Base-by-base conservation (phyloP, 148 eudicot genomes). In the Nyssa sinensis region DNA sequence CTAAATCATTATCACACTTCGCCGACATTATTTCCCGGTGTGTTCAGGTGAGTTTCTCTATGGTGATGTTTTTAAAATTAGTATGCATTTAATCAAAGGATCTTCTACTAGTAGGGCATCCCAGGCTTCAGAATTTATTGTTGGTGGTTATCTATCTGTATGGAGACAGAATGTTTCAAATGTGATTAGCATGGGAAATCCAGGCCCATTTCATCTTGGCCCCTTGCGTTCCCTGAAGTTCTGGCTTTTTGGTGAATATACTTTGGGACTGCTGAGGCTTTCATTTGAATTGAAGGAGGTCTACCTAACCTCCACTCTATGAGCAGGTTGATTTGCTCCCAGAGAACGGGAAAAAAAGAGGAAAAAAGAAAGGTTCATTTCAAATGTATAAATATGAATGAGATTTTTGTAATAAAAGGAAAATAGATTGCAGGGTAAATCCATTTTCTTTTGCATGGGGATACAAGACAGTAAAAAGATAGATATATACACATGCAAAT, bases 1-100 rank as follows among this genome's bases (percentile, higher is more conserved):
- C 80, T 31, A 95, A 92, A 82, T 90, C 98, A 39, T 79, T 95
- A 35, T 95, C 98, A 19, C 84, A 82, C 82, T 95, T 90, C 74
- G 96, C 96, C 0, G 98, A 95, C 81, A 90, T 95, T 39, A 89
- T 95, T 69, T 86, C 89, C 60, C 89, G 91, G 25, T 95, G 98
- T 79, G 94, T 93, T 75, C 91, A 89, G 87, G 96, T 91, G 79
- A 87, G 87, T 84, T 21, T 44, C 53, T 62, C 30, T 30, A 51
- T 17, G 28, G 27, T 66, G 19, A 24, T 72, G 66, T n/a, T 21
- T 60, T 57, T n/a, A 24, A 71, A 19, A 25, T 60, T 28, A 16
- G 34, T 65, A 14, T 27, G 28, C 10, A 17, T 44, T n/a, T 3
- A 5, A 24, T 67, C 71, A 61, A 14, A 35, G 59, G 8, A 49